Conservation (phyloP, 169 alveolate genomes). For the Plasmodium relictum region DNA sequence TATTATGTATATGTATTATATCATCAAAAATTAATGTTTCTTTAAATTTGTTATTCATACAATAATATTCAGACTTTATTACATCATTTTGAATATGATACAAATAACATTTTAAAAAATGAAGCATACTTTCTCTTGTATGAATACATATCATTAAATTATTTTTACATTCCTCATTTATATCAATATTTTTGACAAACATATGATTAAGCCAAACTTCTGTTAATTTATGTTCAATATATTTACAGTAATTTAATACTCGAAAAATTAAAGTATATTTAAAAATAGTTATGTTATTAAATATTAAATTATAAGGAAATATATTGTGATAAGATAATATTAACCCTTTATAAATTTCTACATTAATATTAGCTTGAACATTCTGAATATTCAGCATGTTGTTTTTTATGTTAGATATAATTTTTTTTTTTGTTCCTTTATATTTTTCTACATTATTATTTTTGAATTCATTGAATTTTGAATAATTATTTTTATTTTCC, state of each 20-base stretch:
- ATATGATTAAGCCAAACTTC: constrained; percentile 81
- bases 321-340: constrained; percentile 57
- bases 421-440: constrained; percentile 9
- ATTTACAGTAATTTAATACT: constrained; percentile 80
- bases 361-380: constrained; percentile 35
- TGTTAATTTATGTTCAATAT: constrained; percentile 78
- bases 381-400: constrained; percentile 1
- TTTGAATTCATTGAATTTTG: background rate
- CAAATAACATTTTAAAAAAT: constrained; percentile 75
- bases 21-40: constrained; percentile 71
- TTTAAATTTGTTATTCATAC: constrained; percentile 62
- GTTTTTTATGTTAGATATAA: background rate
- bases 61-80: constrained; percentile 67
- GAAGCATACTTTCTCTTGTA: constrained; percentile 81
- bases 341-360: constrained; percentile 68
- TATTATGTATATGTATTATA: constrained; percentile 74
- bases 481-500: constrained; percentile 2
- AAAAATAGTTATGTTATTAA: constrained; percentile 77
- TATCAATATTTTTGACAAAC: constrained; percentile 79
- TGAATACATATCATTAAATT: constrained; percentile 81
- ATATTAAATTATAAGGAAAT: constrained; percentile 78
- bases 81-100: constrained; percentile 80
- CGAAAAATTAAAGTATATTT: constrained; percentile 79
- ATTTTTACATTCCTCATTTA: constrained; percentile 78
- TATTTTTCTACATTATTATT: background rate